Evolutionary conservation across 129 eudicot species (phyloP), one percentile per base, ranked within the genome.

Genomic region (Smallanthus sonchifolius): DNA sequence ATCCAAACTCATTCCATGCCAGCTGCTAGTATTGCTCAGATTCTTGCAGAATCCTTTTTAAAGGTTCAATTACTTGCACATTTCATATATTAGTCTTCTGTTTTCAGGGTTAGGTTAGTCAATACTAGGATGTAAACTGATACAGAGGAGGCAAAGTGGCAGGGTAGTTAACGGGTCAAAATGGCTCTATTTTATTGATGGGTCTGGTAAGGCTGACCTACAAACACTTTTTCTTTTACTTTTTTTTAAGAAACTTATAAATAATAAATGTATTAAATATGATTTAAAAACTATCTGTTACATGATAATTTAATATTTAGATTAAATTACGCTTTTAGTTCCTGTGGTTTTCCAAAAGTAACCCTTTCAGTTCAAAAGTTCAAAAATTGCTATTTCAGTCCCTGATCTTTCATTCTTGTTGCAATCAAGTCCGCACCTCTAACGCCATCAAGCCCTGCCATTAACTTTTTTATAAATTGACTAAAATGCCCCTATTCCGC

Each of bases 1-100:
- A 86, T 94, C 62, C 95, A 85, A 85, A 88, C 96, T 69, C 98
- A 94, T 83, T 76, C 96, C 66, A 87, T 94, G 89, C 93, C 98
- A 36, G 86, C 98, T 75, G 88, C 92, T 65, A 88, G 88, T 82
- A 85, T 94, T 57, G 98, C 97, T 57, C 95, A 85, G 78, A 88
- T 94, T 77, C 91, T 94, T 39, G 98, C 98, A 19, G 98, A 94
- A 80, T 94, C 98, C 34, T 94, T 94, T 69, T 80, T 86, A 40
- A 94, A 90, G 97, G 97, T 87, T 37, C 81, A 65, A 56, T 65
- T 47, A 56, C 14, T 59, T 56, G 24, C 65, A 37, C 11, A 11
- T 47, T 36, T 71, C 48, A 17, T 49, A 45, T 34, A 11, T 16
- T 20, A 42, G 35, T 49, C 35, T 49, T 49, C 32, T 49, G 34